A percentile compares a stretch with the other conserved stretches of the same genome.
Conservation (phyloP, 2,329 filamentous ascomycete genomes). For the Aspergillus novofumigatus region DNA sequence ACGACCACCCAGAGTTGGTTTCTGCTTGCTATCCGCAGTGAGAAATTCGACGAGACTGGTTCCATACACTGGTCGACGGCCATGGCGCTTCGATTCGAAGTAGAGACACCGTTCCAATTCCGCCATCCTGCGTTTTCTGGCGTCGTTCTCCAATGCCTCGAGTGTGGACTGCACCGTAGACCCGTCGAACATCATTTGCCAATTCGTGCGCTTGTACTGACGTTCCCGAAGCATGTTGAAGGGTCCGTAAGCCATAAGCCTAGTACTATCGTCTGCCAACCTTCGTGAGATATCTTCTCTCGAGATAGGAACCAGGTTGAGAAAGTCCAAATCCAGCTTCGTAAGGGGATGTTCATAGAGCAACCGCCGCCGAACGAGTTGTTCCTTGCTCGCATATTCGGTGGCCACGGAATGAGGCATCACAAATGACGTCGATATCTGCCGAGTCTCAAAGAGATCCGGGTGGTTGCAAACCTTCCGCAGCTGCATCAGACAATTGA, state of each 20-base stretch:
- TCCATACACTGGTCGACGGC: slow-evolving; percentile 77
- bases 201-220: slow-evolving; percentile 56
- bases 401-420: slow-evolving; percentile 76
- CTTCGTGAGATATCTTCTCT: slow-evolving; percentile 62
- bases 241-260: slow-evolving; percentile 65
- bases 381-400: slow-evolving; percentile 69
- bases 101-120: slow-evolving; percentile 78
- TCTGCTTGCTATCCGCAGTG: slow-evolving; percentile 58
- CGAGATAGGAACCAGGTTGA: slow-evolving; percentile 71
- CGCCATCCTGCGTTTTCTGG: slow-evolving; percentile 66
- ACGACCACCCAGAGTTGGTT: slow-evolving; percentile 58
- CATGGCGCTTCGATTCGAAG: slow-evolving; percentile 73
- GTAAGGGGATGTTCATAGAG: slow-evolving; percentile 60
- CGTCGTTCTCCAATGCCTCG: slow-evolving; percentile 66
- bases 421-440: slow-evolving; percentile 94
- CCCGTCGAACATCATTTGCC: slow-evolving; percentile 59
- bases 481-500: slow-evolving; percentile 96
- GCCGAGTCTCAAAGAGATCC: slow-evolving; percentile 90
- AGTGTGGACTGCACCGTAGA: slow-evolving; percentile 67
- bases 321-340: slow-evolving; percentile 66
- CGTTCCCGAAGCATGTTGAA: slow-evolving; percentile 68
- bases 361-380: slow-evolving; percentile 63
- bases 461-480: slow-evolving; percentile 98
- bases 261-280: slow-evolving; percentile 51
- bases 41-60: slow-evolving; percentile 71